A percentile compares a stretch with the other conserved stretches of the same genome.
Conservation (phyloP, 257 asterid genomes). For the Lycium ferocissimum region DNA sequence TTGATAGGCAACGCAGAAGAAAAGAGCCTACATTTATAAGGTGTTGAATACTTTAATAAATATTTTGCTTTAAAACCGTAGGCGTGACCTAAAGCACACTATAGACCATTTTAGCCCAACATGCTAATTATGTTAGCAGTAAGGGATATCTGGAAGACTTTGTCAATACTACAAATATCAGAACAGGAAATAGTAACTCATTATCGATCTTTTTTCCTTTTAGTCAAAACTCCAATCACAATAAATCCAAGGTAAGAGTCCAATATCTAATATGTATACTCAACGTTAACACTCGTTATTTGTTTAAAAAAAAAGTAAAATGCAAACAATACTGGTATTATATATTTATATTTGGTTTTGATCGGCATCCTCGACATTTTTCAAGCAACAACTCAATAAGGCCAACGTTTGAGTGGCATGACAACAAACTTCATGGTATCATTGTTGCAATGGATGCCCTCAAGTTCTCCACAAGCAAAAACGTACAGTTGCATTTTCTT, state of each 20-base stretch:
- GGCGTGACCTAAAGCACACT: too few relatives aligned
- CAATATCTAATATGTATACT: background rate
- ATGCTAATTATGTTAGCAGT: too few relatives aligned
- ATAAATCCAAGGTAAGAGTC: background rate
- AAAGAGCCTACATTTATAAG: too few relatives aligned
- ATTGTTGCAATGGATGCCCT: constrained; percentile 63
- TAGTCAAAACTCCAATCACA: background rate
- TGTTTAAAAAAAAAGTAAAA: background rate
- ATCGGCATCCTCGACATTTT: background rate
- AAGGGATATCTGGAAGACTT: background rate
- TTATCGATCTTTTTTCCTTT: background rate
- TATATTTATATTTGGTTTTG: background rate
- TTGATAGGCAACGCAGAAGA: too few relatives aligned
- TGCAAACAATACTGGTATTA: background rate
- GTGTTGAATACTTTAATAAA: too few relatives aligned
- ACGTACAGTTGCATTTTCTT: constrained; percentile 63
- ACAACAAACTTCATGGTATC: constrained; percentile 79
- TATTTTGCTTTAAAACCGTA: too few relatives aligned
- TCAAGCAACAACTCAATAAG: background rate
- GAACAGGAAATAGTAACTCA: background rate
- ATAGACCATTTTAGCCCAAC: too few relatives aligned
- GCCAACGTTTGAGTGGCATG: constrained; percentile 63
- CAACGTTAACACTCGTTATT: background rate
- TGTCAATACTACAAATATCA: background rate
- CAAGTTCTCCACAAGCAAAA: constrained; percentile 70